Conservation (phyloP, 768 basidiomycete species). For the Kwoniella newhampshirensis region DNA sequence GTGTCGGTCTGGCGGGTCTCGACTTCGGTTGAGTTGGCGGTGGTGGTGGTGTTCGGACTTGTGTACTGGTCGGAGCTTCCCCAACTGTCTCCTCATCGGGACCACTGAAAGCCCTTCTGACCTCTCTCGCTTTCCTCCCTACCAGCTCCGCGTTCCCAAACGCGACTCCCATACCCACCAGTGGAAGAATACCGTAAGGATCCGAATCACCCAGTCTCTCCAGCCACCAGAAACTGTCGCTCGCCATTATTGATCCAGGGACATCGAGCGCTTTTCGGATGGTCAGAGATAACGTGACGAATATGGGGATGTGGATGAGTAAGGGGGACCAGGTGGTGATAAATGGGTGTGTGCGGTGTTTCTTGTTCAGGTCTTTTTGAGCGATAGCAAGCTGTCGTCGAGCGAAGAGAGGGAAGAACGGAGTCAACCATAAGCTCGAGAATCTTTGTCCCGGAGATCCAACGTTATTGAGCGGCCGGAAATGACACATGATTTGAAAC, state of each 20-base stretch:
- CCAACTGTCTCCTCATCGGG: too few relatives aligned
- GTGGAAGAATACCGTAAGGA: conserved; percentile 44
- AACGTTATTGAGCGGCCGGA: too few relatives aligned
- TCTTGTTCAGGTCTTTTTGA: conserved; percentile 35
- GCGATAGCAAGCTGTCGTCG: conserved; percentile 33
- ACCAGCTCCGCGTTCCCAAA: conserved; percentile 52
- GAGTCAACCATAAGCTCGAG: too few relatives aligned
- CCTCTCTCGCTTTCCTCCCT: conserved; percentile 14
- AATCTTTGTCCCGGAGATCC: too few relatives aligned
- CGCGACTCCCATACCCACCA: conserved; percentile 43
- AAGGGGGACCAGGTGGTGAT: conserved; percentile 49
- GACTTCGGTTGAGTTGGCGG: too few relatives aligned
- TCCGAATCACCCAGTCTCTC: conserved; percentile 48
- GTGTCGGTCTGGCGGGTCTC: background rate
- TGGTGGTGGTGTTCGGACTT: background rate
- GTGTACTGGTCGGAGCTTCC: background rate
- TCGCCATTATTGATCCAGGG: conserved; percentile 27
- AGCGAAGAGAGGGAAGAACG: background rate
- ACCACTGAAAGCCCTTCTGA: background rate
- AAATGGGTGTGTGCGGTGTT: conserved; percentile 48
- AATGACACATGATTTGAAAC: too few relatives aligned
- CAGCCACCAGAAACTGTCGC: conserved; percentile 45
- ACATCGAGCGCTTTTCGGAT: conserved; percentile 51
- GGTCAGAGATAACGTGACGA: conserved; percentile 48
- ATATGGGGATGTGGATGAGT: conserved; percentile 52